phyloP scores from a whole-genome alignment of 306 rosid species.

The Pyrus betulifolia region DNA sequence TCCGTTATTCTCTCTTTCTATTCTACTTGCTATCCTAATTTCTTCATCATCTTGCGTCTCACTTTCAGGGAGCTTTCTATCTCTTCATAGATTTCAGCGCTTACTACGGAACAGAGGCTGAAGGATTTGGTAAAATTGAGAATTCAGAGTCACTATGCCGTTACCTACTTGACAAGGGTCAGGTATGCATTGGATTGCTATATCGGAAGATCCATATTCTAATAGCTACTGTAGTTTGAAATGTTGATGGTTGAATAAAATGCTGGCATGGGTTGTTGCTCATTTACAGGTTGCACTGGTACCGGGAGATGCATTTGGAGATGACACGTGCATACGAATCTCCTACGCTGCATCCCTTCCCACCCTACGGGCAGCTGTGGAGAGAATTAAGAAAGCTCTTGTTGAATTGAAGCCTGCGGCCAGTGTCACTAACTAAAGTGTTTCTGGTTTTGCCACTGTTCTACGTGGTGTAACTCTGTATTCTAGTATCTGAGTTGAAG shows the following conservation, averaged over 20 bases:
- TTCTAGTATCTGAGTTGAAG: constrained; percentile 12
- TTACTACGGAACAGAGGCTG: constrained; percentile 72
- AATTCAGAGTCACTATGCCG: constrained; percentile 80
- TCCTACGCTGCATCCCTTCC: constrained; percentile 84
- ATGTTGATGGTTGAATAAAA: not conserved
- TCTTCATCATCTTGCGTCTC: not conserved
- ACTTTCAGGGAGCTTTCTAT: constrained; percentile 90
- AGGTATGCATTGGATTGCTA: constrained; percentile 44
- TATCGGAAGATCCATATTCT: not conserved
- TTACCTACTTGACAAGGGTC: constrained; percentile 72
- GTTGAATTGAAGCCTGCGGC: constrained; percentile 33
- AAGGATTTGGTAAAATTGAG: constrained; percentile 78
- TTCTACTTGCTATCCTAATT: not conserved
- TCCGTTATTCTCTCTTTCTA: not conserved
- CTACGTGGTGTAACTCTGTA: constrained; percentile 17
- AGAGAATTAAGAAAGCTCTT: constrained; percentile 75
- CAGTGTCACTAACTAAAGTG: constrained; percentile 18
- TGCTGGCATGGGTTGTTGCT: constrained; percentile 5
- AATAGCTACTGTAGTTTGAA: not conserved
- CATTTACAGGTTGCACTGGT: constrained; percentile 80
- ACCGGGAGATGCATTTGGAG: constrained; percentile 90
- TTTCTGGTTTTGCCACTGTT: not conserved
- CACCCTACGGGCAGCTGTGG: constrained; percentile 69
- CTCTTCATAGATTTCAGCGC: constrained; percentile 79
- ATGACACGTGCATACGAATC: constrained; percentile 78